A percentile compares a stretch with the other conserved stretches of the same genome.
Conservation (phyloP, 345 rosid species). For the Murraya paniculata region DNA sequence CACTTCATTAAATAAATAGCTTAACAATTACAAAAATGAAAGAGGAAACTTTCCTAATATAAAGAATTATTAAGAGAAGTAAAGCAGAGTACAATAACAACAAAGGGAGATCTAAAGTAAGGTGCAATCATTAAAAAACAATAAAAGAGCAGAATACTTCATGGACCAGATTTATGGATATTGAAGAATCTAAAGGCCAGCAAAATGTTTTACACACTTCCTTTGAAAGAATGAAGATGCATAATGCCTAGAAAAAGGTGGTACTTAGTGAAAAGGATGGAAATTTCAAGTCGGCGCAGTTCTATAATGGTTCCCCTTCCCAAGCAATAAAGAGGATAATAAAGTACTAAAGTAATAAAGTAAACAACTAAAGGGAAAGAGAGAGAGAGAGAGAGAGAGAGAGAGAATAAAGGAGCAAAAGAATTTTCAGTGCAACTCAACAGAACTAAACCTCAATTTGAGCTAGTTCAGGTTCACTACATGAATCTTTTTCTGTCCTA, state of each 20-base stretch:
- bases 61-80: conserved; percentile 18
- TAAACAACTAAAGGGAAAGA: background rate
- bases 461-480: background rate
- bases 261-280: conserved; percentile 18
- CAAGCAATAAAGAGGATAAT: background rate
- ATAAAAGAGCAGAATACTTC: background rate
- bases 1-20: conserved; percentile 12
- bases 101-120: conserved; percentile 38
- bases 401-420: background rate
- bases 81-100: conserved; percentile 25
- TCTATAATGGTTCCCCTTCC: background rate
- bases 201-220: conserved; percentile 6
- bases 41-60: conserved; percentile 6
- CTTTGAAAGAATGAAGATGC: conserved; percentile 11
- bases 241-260: conserved; percentile 13
- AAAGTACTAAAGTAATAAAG: background rate
- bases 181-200: conserved; percentile 18
- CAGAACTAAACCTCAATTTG: background rate
- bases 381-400: background rate
- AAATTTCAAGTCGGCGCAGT: conserved; percentile 8
- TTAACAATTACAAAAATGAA: background rate
- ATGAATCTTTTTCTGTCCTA: background rate
- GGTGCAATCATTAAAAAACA: conserved; percentile 2
- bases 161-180: conserved; percentile 9
- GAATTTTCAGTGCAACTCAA: background rate